Evolutionary conservation across 768 basidiomycete species (phyloP).

Genomic region (Trametes cinnabarina): DNA sequence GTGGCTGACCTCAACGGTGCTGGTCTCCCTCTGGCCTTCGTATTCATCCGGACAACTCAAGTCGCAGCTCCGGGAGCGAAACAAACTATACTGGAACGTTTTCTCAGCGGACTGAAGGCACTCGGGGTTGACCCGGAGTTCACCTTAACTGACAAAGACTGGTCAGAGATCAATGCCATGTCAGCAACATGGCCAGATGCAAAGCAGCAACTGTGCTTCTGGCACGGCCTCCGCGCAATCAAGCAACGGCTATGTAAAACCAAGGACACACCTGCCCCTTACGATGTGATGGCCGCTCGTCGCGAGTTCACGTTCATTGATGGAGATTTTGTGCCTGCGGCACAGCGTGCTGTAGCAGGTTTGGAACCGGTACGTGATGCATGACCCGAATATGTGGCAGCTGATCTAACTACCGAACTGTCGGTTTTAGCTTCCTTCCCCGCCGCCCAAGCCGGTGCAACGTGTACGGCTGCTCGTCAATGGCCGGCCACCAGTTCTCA

Average conservation of each 20-base stretch:
- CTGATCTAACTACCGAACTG: neutral
- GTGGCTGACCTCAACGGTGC: conserved; percentile 35
- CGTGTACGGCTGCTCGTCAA: neutral
- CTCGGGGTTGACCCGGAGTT: conserved; percentile 26
- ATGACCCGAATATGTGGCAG: neutral
- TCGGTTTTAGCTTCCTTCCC: neutral
- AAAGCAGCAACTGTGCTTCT: conserved; percentile 41
- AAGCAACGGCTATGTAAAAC: conserved; percentile 23
- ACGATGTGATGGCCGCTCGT: neutral
- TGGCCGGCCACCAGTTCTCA: conserved; percentile 7
- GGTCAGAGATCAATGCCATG: conserved; percentile 36
- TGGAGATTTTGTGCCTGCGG: neutral
- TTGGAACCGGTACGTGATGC: too few species aligned
- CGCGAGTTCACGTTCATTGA: neutral
- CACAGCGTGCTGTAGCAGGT: neutral
- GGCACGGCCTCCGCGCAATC: conserved; percentile 34
- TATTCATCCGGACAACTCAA: conserved; percentile 18
- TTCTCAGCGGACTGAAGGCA: conserved; percentile 27
- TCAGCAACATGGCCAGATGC: conserved; percentile 25
- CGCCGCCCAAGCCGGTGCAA: neutral
- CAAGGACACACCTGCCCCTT: neutral
- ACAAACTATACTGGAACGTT: conserved; percentile 25
- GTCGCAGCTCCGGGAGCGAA: conserved; percentile 25
- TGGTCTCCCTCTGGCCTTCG: conserved; percentile 34
- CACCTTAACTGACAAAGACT: conserved; percentile 35